Evolutionary conservation across 345 rosid genomes (phyloP), one percentile per base, ranked within the genome.

Genomic region (Linum lewisii): DNA sequence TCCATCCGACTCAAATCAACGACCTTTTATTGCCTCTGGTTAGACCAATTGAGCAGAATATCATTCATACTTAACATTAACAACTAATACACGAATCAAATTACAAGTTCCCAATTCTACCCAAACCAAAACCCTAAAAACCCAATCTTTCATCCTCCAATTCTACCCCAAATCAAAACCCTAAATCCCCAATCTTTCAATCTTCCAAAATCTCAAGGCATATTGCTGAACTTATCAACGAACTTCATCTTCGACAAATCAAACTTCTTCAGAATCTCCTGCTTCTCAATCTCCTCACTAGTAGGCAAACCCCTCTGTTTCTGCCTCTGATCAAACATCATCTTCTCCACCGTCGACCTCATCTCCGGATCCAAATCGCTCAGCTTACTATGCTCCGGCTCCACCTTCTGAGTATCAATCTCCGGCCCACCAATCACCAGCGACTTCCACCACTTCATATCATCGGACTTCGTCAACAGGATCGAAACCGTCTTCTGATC

Each of bases 241-340:
- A 51, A 51, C 18, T 60, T 52, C 59, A 42, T 42, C 7, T 44
- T 53, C 54, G 59, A 53, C n/a, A 60, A 42, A 32, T 60, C 15
- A 34, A 69, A 66, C 19, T 62, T 51, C 63, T 74, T 59, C 16
- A 66, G 22, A 20, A 68, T 24, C 19, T 62, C 66, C 44, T 68
- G 64, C 18, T 68, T 64, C 54, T 57, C 57, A 0, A 61, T 68
- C 69, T 63, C 77, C 11, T 61, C 64, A 22, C 69, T 69, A 1
- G 74, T 63, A 0, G 78, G 74, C 32, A 63, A 71, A 1, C 71
- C 74, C 65, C 54, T 4, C 60, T 59, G 60, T 63, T 66, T 66
- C 71, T 66, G 78, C 55, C 69, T 38, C 24, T 66, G 66, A 62
- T 69, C 71, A 21, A 64, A 65, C 74, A 74, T 66, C 71, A 69